These are phyloP conservation scores for Claviceps sorghi DNA, from an alignment of 2,329 filamentous ascomycete genomes.

Conservation along the genomic window DNA sequence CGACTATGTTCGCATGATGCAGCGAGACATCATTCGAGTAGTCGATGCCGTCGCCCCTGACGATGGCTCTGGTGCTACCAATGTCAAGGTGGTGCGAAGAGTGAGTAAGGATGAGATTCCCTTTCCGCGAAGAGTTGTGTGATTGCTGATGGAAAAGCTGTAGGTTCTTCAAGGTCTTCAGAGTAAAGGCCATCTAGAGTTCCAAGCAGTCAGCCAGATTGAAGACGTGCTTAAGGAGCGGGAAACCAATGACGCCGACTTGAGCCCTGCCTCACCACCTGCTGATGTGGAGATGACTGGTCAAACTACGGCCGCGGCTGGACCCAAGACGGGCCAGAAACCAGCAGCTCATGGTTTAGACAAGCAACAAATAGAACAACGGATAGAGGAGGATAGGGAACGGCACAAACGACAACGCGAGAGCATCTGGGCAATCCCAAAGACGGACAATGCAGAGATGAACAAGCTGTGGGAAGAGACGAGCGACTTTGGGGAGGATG, in stretches of 20 bases:
- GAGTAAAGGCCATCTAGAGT: constrained; percentile 56
- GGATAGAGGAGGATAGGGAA: constrained; percentile 93
- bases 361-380: constrained; percentile 81
- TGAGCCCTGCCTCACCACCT: constrained; percentile 36
- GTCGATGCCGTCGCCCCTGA: constrained; percentile 85
- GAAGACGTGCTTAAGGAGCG: constrained; percentile 71
- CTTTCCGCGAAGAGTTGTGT: not conserved
- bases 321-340: constrained; percentile 21
- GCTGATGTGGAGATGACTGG: constrained; percentile 26
- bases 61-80: constrained; percentile 76
- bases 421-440: constrained; percentile 78
- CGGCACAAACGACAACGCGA: constrained; percentile 84
- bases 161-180: constrained; percentile 57
- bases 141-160: constrained; percentile 1
- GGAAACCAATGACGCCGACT: constrained; percentile 47
- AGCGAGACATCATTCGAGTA: constrained; percentile 78
- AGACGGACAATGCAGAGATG: constrained; percentile 51
- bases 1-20: constrained; percentile 86
- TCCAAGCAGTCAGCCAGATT: constrained; percentile 62
- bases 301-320: constrained; percentile 26
- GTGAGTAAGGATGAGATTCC: constrained; percentile 29
- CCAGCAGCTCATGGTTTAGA: constrained; percentile 39
- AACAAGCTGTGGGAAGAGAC: constrained; percentile 74
- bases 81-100: constrained; percentile 80
- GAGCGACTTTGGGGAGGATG: constrained; percentile 77